A percentile compares a stretch with the other conserved stretches of the same genome.
These are phyloP conservation scores for Periconia sp. DNA, from an alignment of 2,329 filamentous ascomycete genomes.

Conservation along the genomic window DNA sequence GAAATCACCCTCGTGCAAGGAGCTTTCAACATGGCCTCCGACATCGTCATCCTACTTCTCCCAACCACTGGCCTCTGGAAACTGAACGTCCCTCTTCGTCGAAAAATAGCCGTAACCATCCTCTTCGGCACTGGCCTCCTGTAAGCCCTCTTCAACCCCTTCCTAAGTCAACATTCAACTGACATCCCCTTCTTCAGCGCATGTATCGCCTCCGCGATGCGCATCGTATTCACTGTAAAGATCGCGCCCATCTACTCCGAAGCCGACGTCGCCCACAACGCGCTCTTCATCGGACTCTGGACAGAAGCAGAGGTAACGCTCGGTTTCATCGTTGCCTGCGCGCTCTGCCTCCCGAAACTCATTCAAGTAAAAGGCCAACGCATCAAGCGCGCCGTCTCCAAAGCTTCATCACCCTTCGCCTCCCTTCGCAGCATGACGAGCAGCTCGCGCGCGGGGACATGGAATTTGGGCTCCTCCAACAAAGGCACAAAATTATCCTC, in stretches of 20 bases:
- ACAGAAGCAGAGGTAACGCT: conserved; percentile 27
- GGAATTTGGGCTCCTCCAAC: neutral
- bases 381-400: conserved; percentile 19
- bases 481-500: neutral
- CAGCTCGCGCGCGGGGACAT: conserved; percentile 8
- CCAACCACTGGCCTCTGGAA: conserved; percentile 25
- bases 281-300: conserved; percentile 30
- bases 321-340: conserved; percentile 30
- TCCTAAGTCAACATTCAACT: conserved; percentile 1
- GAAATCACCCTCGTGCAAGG: conserved; percentile 24
- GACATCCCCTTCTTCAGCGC: conserved; percentile 14
- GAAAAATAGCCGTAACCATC: conserved; percentile 27
- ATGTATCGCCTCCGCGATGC: conserved; percentile 28
- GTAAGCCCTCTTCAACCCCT: conserved; percentile 13
- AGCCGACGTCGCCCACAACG: conserved; percentile 30
- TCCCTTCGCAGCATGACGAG: conserved; percentile 7
- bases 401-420: conserved; percentile 16
- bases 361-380: conserved; percentile 26
- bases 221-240: conserved; percentile 27
- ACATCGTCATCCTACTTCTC: conserved; percentile 27
- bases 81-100: conserved; percentile 21
- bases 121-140: conserved; percentile 29
- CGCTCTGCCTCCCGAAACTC: conserved; percentile 25
- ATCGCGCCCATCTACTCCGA: conserved; percentile 20
- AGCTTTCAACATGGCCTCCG: conserved; percentile 29